Evolutionary conservation across 2,329 filamentous ascomycete genomes (phyloP), one percentile per base, ranked within the genome.

Genomic region (Fusarium chaquense): DNA sequence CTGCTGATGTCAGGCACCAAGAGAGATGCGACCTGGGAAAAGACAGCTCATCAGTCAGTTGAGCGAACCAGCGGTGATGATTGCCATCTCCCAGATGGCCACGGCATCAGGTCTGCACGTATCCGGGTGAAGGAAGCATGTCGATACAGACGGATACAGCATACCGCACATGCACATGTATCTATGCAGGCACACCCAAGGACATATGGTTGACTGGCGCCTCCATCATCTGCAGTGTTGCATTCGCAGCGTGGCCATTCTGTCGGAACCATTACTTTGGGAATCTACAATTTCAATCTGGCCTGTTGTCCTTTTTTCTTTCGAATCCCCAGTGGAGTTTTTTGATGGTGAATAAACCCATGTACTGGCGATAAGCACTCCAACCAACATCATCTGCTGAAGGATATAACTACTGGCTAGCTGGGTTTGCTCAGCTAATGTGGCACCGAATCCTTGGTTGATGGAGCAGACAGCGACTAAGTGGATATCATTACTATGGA

Each of bases 401-500:
- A 54, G 47, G 46, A 52, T 55, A 20, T 20, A 20, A 20, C 20
- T 20, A 13, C 46, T 70, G 49, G 66, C 41, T 63, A 58, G 24
- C 41, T 53, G 40, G 57, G 58, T 45, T 63, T 58, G 33, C 52
- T 59, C 62, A 70, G 53, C 41, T 58, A 60, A 59, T 56, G 57
- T 57, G 51, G 45, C 28, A 63, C 62, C 57, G 45, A 52, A 50
- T 56, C 36, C 62, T 59, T 70, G 63, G 66, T 50, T 50, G 49
- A 70, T 56, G 66, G 62, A 64, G 67, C 66, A 54, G 43, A 58
- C 53, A 52, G 58, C 53, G 62, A 63, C 58, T 28, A 67, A 70
- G 67, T 70, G 67, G 67, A 38, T 45, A 58, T 44, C 45, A 38
- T 65, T 57, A 70, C 11, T 58, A 71, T 68, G 62, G 67, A 50